These are phyloP conservation scores for Komagataella pastoris DNA, from an alignment of 805 yeast species.

Conservation along the genomic window DNA sequence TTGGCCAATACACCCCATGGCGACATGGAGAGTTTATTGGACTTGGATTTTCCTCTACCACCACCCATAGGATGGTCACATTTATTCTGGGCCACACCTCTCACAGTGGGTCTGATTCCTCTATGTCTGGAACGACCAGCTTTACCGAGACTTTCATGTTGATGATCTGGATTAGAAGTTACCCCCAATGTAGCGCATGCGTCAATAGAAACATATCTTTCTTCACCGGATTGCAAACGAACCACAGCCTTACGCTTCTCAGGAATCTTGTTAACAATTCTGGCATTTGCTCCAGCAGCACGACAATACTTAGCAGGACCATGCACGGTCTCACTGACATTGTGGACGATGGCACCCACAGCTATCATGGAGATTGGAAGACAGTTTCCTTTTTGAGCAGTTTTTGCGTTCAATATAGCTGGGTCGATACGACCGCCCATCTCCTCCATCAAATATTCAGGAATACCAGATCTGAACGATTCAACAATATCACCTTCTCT, in stretches of 20 bases:
- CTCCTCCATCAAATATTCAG: conserved; percentile 54
- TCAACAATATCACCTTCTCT: conserved; percentile 89
- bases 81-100: conserved; percentile 98
- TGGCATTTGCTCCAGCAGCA: conserved; percentile 90
- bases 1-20: conserved; percentile 93
- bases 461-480: conserved; percentile 81
- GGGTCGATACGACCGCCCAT: conserved; percentile 92
- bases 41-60: conserved; percentile 98
- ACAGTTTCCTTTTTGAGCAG: conserved; percentile 90
- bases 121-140: conserved; percentile 91
- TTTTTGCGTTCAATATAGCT: conserved; percentile 75
- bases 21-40: conserved; percentile 85
- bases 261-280: conserved; percentile 68
- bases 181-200: conserved; percentile 92
- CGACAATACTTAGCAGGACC: conserved; percentile 86
- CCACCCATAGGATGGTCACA: conserved; percentile 99
- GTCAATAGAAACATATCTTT: conserved; percentile 72
- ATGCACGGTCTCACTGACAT: conserved; percentile 61
- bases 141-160: conserved; percentile 81
- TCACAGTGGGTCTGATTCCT: conserved; percentile 88
- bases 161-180: conserved; percentile 88
- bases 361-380: conserved; percentile 88
- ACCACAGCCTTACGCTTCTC: conserved; percentile 63
- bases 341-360: conserved; percentile 84
- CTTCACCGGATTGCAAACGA: conserved; percentile 84